A percentile compares a stretch with the other conserved stretches of the same genome.
Conservation (phyloP, 352 stramenopile species). For the Lagenidium giganteum region DNA sequence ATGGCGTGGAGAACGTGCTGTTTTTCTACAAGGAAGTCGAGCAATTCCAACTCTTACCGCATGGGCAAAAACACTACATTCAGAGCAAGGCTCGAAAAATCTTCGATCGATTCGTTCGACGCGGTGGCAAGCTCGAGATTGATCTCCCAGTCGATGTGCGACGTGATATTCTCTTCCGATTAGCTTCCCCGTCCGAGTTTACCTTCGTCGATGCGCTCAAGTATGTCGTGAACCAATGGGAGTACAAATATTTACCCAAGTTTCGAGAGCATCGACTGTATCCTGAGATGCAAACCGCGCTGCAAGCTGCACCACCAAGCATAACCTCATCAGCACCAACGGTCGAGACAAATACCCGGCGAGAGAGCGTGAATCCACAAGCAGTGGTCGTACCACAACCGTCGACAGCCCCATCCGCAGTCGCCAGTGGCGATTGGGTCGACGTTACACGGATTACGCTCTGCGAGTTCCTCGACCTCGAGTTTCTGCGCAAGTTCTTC, state of each 20-base stretch:
- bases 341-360: neutral
- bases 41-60: constrained; percentile 62
- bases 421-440: constrained; percentile 20
- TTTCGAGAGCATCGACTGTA: constrained; percentile 34
- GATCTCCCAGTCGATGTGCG: constrained; percentile 55
- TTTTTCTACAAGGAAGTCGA: constrained; percentile 74
- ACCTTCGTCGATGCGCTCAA: constrained; percentile 58
- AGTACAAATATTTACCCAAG: constrained; percentile 34
- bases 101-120: constrained; percentile 67
- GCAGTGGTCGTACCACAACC: neutral
- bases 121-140: constrained; percentile 53
- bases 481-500: constrained; percentile 52
- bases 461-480: constrained; percentile 55
- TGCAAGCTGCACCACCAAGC: constrained; percentile 1
- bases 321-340: neutral
- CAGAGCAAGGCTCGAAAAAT: constrained; percentile 61
- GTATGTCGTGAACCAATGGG: constrained; percentile 49
- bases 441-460: constrained; percentile 44
- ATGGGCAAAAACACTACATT: constrained; percentile 70
- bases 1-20: constrained; percentile 43
- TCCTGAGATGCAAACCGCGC: constrained; percentile 30
- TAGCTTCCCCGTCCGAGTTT: constrained; percentile 45
- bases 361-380: neutral
- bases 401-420: constrained; percentile 7
- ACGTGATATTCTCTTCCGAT: constrained; percentile 59